phyloP scores from a whole-genome alignment of 2,329 filamentous ascomycete species.

The Septoria linicola region DNA sequence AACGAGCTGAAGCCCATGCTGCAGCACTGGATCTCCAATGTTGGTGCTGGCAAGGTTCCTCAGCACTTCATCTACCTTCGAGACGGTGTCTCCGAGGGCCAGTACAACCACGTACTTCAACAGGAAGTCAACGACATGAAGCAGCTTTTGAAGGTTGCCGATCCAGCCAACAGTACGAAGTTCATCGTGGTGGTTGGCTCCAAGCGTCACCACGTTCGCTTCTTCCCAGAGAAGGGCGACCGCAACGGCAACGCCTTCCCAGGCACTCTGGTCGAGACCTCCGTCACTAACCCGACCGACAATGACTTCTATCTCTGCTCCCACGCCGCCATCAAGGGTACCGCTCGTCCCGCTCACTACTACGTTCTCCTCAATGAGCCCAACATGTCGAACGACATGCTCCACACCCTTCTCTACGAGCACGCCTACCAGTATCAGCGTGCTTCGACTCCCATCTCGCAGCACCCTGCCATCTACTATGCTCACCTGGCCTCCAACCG shows the following conservation, averaged over 20 bases:
- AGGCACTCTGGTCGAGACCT: slow-evolving; percentile 81
- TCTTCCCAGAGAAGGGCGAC: slow-evolving; percentile 76
- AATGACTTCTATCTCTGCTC: slow-evolving; percentile 80
- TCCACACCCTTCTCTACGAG: slow-evolving; percentile 89
- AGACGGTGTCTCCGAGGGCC: slow-evolving; percentile 85
- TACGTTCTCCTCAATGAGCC: slow-evolving; percentile 84
- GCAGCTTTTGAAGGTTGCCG: slow-evolving; percentile 40
- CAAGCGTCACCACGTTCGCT: slow-evolving; percentile 91
- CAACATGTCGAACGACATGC: slow-evolving; percentile 61
- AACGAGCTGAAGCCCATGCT: slow-evolving; percentile 65
- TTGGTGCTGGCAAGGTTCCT: slow-evolving; percentile 58
- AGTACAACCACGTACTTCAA: slow-evolving; percentile 76
- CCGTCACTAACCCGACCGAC: slow-evolving; percentile 87
- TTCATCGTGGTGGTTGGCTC: slow-evolving; percentile 85
- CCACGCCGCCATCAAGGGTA: slow-evolving; percentile 85
- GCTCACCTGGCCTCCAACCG: slow-evolving; percentile 85
- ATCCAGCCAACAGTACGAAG: slow-evolving; percentile 53
- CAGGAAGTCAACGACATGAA: slow-evolving; percentile 75
- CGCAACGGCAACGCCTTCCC: slow-evolving; percentile 78
- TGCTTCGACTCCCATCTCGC: slow-evolving; percentile 86
- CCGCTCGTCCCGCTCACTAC: slow-evolving; percentile 81
- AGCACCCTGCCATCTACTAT: slow-evolving; percentile 91
- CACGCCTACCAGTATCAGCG: slow-evolving; percentile 92
- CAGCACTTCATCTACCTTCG: slow-evolving; percentile 86
- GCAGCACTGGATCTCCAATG: slow-evolving; percentile 60